phyloP scores from a whole-genome alignment of 2,329 filamentous ascomycete genomes.

The Colletotrichum musicola region DNA sequence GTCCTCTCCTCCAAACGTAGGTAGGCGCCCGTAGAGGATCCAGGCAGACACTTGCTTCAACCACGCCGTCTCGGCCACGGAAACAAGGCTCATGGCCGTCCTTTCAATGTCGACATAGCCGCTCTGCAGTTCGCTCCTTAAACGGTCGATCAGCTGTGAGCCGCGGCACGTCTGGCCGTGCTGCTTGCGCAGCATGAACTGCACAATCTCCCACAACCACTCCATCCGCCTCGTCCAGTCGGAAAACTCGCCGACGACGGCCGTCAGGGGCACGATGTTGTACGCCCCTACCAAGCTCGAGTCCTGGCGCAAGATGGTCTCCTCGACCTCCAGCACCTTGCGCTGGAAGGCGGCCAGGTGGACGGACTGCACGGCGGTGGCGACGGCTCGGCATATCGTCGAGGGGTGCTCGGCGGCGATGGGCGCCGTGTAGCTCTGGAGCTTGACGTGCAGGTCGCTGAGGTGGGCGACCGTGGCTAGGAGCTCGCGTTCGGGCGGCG shows the following conservation, averaged over 20 bases:
- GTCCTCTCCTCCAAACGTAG: slow-evolving; percentile 81
- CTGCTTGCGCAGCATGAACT: slow-evolving; percentile 71
- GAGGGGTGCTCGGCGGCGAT: slow-evolving; percentile 81
- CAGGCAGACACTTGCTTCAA: slow-evolving; percentile 90
- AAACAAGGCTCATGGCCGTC: slow-evolving; percentile 79
- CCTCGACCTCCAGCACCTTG: slow-evolving; percentile 88
- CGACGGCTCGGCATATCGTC: slow-evolving; percentile 88
- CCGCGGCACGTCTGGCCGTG: slow-evolving; percentile 67
- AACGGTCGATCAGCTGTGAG: slow-evolving; percentile 79
- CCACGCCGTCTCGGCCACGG: slow-evolving; percentile 89
- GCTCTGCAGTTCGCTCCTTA: slow-evolving; percentile 83
- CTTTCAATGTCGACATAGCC: slow-evolving; percentile 89
- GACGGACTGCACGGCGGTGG: slow-evolving; percentile 78
- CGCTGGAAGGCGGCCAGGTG: slow-evolving; percentile 86
- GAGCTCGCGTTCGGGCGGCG: slow-evolving; percentile 86
- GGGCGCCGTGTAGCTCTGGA: slow-evolving; percentile 74
- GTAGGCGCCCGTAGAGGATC: slow-evolving; percentile 89
- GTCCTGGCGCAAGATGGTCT: slow-evolving; percentile 80
- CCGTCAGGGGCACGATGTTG: slow-evolving; percentile 91
- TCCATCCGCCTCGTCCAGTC: slow-evolving; percentile 87
- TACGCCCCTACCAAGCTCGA: slow-evolving; percentile 88
- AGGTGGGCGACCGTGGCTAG: slow-evolving; percentile 82
- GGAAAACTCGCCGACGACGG: slow-evolving; percentile 86
- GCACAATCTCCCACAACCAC: slow-evolving; percentile 83
- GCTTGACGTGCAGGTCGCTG: slow-evolving; percentile 80